Evolutionary conservation across 306 rosid species (phyloP), one percentile per base, ranked within the genome.

Genomic region (Dalbergia cochinchinensis): DNA sequence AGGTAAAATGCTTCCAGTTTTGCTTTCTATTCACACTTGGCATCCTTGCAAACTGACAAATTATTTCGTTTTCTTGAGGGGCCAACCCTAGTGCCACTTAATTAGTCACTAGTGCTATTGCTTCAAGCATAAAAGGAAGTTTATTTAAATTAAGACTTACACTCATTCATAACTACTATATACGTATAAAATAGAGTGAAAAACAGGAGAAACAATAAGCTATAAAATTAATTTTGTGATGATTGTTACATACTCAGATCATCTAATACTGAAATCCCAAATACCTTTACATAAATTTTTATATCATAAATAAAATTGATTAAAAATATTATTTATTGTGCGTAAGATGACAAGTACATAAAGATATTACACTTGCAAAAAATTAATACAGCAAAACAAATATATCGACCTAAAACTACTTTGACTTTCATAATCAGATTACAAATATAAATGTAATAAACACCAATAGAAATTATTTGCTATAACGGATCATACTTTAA

Each of bases 21-120:
- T 62, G 42, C 44, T 62, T 62, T 31, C 67, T 31, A 12, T 62
- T 62, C 44, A 62, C 67, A 31, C 67, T 31, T 12, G 69, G 47
- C 22, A 64, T 35, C 69, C 42, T 6, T 62, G 53, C 72, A 67
- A 67, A 44, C 1, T 18, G 35, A 42, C 53, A 42, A 41, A 41
- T 42, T 11, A 42, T 66, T 20, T 41, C 33, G 35, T 66, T 42
- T 65, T 42, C 54, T 42, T 66, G 51, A 39, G 70, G 67, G 51
- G 51, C 70, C 67, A 26, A 61, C 15, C 51, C 26, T 65, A 5
- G 44, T 62, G 44, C 47, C 47, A 42, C 47, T 42, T 42, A 18
- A 55, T 9, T 65, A 65, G 31, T 64, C 39, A 53, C 34, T 71
- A 14, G 47, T 18, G 61, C 33, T 34, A 11, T 51, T 51, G 76